Evolutionary conservation across 164 flowering plant genomes (phyloP).

Genomic region (Magnolia changhungtana): DNA sequence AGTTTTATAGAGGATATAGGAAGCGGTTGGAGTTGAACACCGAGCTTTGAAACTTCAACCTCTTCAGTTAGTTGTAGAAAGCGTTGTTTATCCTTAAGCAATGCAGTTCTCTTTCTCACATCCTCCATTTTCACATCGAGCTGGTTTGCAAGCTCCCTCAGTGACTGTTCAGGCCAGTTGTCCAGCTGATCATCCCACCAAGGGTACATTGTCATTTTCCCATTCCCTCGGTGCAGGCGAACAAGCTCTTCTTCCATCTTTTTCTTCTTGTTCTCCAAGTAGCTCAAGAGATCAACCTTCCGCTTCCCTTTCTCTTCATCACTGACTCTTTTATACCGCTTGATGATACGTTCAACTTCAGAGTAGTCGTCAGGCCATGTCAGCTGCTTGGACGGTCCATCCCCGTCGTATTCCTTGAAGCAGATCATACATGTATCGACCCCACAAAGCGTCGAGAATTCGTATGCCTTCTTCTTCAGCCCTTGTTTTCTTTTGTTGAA

Average conservation of each 20-base stretch:
- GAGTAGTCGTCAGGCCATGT: conserved; percentile 6
- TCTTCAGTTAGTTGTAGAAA: background rate
- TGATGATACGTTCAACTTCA: conserved; percentile 3
- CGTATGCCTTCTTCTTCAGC: conserved; percentile 22
- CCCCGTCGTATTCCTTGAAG: conserved; percentile 1
- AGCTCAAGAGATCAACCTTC: background rate
- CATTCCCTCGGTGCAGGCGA: background rate
- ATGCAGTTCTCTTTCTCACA: background rate
- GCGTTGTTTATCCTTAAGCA: background rate
- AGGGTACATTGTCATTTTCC: background rate
- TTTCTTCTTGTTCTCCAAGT: background rate
- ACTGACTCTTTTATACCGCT: background rate
- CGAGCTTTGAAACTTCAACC: background rate
- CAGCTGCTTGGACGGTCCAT: background rate
- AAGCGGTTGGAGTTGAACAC: background rate
- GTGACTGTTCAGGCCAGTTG: background rate
- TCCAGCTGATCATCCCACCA: background rate
- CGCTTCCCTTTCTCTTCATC: conserved; percentile 10
- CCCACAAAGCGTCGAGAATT: conserved; percentile 27
- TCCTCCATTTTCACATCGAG: background rate
- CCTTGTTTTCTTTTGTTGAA: conserved; percentile 21
- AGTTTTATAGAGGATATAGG: background rate
- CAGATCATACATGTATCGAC: conserved; percentile 22
- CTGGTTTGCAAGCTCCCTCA: background rate
- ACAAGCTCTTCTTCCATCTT: background rate